These are phyloP conservation scores for Paraphaeosphaeria minitans DNA, from an alignment of 2,329 filamentous ascomycete genomes.

Conservation along the genomic window DNA sequence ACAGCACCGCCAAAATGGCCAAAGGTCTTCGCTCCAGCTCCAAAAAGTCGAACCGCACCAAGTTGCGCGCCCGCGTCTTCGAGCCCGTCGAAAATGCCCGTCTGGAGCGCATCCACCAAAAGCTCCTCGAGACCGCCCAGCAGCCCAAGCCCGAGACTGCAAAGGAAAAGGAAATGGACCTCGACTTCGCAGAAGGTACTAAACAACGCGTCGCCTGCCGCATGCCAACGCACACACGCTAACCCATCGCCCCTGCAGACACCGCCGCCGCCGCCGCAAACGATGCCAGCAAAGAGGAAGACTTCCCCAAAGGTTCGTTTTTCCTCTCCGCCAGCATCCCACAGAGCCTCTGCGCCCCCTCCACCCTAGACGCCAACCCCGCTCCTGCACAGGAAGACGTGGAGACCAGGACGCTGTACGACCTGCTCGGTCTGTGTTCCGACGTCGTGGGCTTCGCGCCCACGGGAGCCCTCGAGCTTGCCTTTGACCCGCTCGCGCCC, in stretches of 20 bases:
- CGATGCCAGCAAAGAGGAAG: slow-evolving; percentile 11
- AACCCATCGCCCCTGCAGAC: slow-evolving; percentile 9
- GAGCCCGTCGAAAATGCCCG: slow-evolving; percentile 80
- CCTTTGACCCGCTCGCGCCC: slow-evolving; percentile 45
- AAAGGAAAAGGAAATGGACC: slow-evolving; percentile 51
- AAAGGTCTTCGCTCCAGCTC: slow-evolving; percentile 81
- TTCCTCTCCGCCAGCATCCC: slow-evolving; percentile 37
- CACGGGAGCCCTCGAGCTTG: slow-evolving; percentile 41
- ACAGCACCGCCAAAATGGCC: slow-evolving; percentile 73
- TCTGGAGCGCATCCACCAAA: slow-evolving; percentile 81
- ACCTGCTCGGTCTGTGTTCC: slow-evolving; percentile 46
- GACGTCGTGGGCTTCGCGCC: slow-evolving; percentile 48
- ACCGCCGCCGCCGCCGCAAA: slow-evolving; percentile 9
- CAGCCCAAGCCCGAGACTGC: slow-evolving; percentile 68
- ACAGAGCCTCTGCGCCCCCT: slow-evolving; percentile 26
- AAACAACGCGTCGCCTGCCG: neutral
- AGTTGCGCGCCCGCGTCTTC: slow-evolving; percentile 80
- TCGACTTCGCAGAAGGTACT: slow-evolving; percentile 51
- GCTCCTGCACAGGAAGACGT: slow-evolving; percentile 21
- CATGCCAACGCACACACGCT: neutral
- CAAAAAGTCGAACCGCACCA: slow-evolving; percentile 81
- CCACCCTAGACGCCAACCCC: slow-evolving; percentile 10
- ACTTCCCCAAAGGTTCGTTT: slow-evolving; percentile 17
- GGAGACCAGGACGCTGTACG: slow-evolving; percentile 42
- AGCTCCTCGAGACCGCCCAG: slow-evolving; percentile 78